Conservation (phyloP, 371 early-diverging fungal genomes). For the Globomyces sp. region DNA sequence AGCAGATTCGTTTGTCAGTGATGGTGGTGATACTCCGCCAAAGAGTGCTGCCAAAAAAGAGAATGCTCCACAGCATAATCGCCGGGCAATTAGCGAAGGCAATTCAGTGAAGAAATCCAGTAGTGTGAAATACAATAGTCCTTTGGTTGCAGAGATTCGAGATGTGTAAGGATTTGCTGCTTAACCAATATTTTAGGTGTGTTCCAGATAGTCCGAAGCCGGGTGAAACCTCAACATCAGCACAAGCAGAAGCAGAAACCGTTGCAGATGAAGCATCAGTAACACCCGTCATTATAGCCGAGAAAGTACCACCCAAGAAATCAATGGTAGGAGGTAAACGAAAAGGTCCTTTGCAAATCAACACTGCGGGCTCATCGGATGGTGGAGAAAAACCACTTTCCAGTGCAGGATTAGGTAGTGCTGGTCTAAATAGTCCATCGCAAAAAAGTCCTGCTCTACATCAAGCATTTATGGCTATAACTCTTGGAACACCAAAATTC, state of each 20-base stretch:
- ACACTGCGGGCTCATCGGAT: slow-evolving; percentile 14
- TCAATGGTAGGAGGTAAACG: slow-evolving; percentile 18
- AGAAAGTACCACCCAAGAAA: slow-evolving; percentile 13
- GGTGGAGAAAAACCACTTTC: slow-evolving; percentile 16
- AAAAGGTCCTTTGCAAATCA: slow-evolving; percentile 6
- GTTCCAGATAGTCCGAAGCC: neutral
- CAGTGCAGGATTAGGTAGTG: neutral
- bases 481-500: slow-evolving; percentile 38
- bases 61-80: neutral
- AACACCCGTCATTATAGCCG: neutral
- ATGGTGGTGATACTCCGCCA: neutral
- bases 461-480: slow-evolving; percentile 15
- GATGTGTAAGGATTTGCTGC: no score
- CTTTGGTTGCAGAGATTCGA: no score
- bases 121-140: no score
- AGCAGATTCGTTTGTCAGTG: slow-evolving; percentile 39
- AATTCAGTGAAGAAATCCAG: neutral
- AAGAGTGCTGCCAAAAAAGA: neutral
- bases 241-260: neutral
- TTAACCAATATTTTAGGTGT: neutral
- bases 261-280: slow-evolving; percentile 5
- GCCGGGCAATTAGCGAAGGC: slow-evolving; percentile 10
- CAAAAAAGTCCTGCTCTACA: slow-evolving; percentile 9
- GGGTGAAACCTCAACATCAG: neutral
- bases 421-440: no score